Conservation (phyloP, 2,329 filamentous ascomycete genomes). For the Paracoccidioides lutzii region DNA sequence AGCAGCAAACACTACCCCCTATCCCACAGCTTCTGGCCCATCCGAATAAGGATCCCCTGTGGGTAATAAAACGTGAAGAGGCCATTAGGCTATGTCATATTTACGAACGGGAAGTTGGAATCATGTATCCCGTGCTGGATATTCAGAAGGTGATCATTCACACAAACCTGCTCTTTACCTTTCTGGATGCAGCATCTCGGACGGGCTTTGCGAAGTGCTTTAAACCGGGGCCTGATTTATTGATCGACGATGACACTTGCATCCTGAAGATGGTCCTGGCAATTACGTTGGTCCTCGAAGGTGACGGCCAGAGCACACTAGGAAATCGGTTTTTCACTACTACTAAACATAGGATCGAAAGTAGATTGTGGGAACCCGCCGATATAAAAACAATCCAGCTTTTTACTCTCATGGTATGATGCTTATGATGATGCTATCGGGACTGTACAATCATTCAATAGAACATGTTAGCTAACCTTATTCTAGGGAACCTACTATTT, state of each 20-base stretch:
- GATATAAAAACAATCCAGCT: constrained; percentile 37
- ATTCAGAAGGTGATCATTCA: constrained; percentile 60
- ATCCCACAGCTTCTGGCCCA: constrained; percentile 26
- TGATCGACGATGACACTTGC: constrained; percentile 52
- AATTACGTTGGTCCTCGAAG: constrained; percentile 63
- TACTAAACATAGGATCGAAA: constrained; percentile 59
- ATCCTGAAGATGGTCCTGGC: constrained; percentile 75
- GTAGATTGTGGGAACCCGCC: constrained; percentile 43
- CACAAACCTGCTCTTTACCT: constrained; percentile 55
- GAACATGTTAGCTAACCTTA: neutral
- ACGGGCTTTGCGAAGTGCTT: constrained; percentile 45
- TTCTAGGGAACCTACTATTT: constrained; percentile 63
- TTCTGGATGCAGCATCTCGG: constrained; percentile 54
- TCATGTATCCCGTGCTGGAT: constrained; percentile 81
- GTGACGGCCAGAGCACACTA: constrained; percentile 62
- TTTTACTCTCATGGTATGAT: constrained; percentile 1
- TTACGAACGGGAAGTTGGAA: constrained; percentile 79
- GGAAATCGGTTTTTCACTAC: constrained; percentile 63
- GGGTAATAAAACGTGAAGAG: constrained; percentile 64
- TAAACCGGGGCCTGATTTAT: constrained; percentile 43
- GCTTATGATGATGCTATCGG: neutral
- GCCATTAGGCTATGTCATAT: constrained; percentile 64
- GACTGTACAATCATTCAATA: neutral
- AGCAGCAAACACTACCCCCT: constrained; percentile 6
- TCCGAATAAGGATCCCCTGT: constrained; percentile 59